Evolutionary conservation across 371 early-diverging fungal species (phyloP).

Genomic region (Fennellomyces sp.): DNA sequence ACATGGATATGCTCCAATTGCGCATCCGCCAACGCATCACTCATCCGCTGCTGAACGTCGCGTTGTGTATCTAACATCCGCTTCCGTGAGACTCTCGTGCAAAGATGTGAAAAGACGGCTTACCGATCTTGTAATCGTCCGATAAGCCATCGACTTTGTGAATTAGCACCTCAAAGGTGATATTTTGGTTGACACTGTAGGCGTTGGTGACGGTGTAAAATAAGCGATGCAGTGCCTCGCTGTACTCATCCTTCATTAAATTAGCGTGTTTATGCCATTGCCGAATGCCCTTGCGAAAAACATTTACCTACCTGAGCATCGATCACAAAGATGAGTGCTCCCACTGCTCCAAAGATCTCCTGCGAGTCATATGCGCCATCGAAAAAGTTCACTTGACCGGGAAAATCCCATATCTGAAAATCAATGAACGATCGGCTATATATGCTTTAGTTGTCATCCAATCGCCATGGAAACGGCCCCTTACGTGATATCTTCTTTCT

Average conservation of each 20-base stretch:
- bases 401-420: slow-evolving; percentile 94
- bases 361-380: slow-evolving; percentile 76
- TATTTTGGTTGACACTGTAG: slow-evolving; percentile 77
- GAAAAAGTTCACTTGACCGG: slow-evolving; percentile 87
- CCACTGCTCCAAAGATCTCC: slow-evolving; percentile 75
- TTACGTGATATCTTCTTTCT: slow-evolving; percentile 77
- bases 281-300: background rate
- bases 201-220: slow-evolving; percentile 79
- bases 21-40: slow-evolving; percentile 85
- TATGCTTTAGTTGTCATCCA: background rate
- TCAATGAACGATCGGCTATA: slow-evolving; percentile 81
- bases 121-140: slow-evolving; percentile 92
- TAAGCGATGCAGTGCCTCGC: slow-evolving; percentile 77
- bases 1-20: slow-evolving; percentile 81
- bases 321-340: slow-evolving; percentile 90
- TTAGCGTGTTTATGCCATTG: background rate
- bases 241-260: slow-evolving; percentile 77
- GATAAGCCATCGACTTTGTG: slow-evolving; percentile 96
- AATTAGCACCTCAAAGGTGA: slow-evolving; percentile 91
- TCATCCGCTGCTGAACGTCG: slow-evolving; percentile 89
- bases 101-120: too few relatives aligned
- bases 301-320: slow-evolving; percentile 83
- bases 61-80: slow-evolving; percentile 93
- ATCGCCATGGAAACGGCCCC: too few relatives aligned
- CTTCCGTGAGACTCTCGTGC: too few relatives aligned